A percentile compares a stretch with the other conserved stretches of the same genome.
Evolutionary conservation across 805 yeast species (phyloP).

Genomic region (Candida oleophila): DNA sequence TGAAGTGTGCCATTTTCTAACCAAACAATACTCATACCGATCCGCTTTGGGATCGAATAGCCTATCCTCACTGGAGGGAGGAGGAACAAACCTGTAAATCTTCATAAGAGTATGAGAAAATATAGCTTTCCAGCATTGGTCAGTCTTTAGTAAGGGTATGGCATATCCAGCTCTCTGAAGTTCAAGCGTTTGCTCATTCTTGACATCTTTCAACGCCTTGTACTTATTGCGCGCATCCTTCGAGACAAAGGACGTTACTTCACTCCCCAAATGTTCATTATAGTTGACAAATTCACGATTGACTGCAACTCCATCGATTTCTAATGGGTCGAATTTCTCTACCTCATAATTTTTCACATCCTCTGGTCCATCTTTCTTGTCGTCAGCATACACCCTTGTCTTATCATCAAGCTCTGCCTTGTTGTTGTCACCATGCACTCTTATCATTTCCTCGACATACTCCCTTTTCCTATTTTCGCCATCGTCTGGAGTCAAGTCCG

Average conservation of each 20-base stretch:
- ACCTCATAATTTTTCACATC: neutral
- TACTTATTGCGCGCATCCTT: neutral
- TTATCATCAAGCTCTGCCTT: too few species aligned
- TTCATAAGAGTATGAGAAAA: neutral
- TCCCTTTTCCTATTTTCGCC: too few species aligned
- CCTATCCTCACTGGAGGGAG: neutral
- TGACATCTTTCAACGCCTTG: neutral
- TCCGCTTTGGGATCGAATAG: neutral
- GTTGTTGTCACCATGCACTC: too few species aligned
- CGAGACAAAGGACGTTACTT: neutral
- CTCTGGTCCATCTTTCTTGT: neutral
- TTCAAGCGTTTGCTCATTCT: neutral
- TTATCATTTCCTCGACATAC: too few species aligned
- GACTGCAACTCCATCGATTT: neutral
- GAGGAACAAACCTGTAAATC: neutral
- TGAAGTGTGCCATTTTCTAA: neutral
- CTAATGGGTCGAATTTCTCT: neutral
- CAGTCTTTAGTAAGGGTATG: neutral
- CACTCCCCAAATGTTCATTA: too few species aligned
- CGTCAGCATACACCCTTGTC: neutral
- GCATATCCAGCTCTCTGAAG: neutral
- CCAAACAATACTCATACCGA: neutral
- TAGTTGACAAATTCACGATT: neutral
- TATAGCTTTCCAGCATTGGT: neutral
- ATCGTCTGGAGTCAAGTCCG: too few species aligned